Conservation (phyloP, 805 yeast genomes). For the Clavispora santaluciae region DNA sequence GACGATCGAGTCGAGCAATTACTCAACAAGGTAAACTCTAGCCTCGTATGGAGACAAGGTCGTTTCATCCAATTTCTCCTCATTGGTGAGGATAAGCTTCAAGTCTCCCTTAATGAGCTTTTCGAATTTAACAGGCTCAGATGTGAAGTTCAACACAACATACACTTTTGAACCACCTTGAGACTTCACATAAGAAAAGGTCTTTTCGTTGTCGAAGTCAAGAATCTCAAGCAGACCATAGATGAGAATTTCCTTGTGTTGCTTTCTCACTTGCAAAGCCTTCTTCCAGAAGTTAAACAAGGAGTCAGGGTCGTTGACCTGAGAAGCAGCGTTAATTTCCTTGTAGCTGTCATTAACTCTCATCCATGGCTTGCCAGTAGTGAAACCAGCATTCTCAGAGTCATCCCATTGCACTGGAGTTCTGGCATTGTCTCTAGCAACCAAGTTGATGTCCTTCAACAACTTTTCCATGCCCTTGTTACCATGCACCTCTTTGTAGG, state of each 20-base stretch:
- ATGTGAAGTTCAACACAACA: slow-evolving; percentile 22
- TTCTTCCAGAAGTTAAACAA: slow-evolving; percentile 43
- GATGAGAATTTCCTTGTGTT: slow-evolving; percentile 37
- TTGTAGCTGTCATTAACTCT: slow-evolving; percentile 45
- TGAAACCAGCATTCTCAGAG: slow-evolving; percentile 43
- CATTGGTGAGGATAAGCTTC: slow-evolving; percentile 30
- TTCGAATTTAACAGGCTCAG: slow-evolving; percentile 19
- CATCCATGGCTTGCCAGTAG: slow-evolving; percentile 50
- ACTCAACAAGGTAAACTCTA: slow-evolving; percentile 31
- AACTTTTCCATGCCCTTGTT: slow-evolving; percentile 21
- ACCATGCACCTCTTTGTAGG: slow-evolving; percentile 23
- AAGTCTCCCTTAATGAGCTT: slow-evolving; percentile 22
- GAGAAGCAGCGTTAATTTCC: slow-evolving; percentile 45
- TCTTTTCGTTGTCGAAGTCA: slow-evolving; percentile 39
- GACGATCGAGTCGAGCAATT: neutral
- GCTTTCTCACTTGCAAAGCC: slow-evolving; percentile 40
- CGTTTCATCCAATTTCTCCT: slow-evolving; percentile 17
- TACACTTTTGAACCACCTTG: slow-evolving; percentile 21
- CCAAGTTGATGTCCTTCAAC: slow-evolving; percentile 27
- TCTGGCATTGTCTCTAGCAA: slow-evolving; percentile 51
- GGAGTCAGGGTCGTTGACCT: slow-evolving; percentile 42
- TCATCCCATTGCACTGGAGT: slow-evolving; percentile 55
- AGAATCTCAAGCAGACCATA: slow-evolving; percentile 44
- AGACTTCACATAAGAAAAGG: slow-evolving; percentile 40
- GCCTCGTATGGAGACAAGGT: slow-evolving; percentile 42